Percentiles rank a stretch among this genome's conserved stretches.
phyloP scores from a whole-genome alignment of 495 filamentous ascomycete species.

The Hypoxylon intermedium region DNA sequence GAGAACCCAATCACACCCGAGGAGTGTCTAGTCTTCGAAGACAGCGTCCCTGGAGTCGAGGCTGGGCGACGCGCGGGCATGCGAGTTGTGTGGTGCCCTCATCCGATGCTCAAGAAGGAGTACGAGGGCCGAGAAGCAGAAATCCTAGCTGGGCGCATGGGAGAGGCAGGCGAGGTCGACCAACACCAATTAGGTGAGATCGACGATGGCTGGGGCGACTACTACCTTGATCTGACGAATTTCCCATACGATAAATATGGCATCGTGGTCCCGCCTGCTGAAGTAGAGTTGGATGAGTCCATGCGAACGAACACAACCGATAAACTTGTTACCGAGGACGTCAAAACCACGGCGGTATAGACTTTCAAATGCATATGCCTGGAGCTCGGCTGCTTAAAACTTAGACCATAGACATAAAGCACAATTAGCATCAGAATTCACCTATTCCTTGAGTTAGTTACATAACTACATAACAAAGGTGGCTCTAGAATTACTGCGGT shows the following conservation, averaged over 20 bases:
- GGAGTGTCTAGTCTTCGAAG: conserved; percentile 97
- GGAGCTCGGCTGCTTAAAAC: too few species aligned
- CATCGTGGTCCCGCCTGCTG: conserved; percentile 56
- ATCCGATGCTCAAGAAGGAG: conserved; percentile 76
- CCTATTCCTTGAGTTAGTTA: not conserved
- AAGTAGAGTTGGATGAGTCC: conserved; percentile 46
- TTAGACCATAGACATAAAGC: not conserved
- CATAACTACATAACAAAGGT: not conserved
- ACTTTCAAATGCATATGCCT: not conserved
- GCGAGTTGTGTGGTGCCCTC: conserved; percentile 93
- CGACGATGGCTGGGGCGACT: conserved; percentile 76
- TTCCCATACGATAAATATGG: conserved; percentile 80
- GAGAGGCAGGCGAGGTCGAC: conserved; percentile 63
- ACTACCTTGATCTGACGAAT: conserved; percentile 65
- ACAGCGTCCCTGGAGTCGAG: conserved; percentile 91
- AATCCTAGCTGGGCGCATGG: conserved; percentile 84
- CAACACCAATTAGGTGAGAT: conserved; percentile 62
- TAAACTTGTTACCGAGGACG: conserved; percentile 27
- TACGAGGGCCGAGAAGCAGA: conserved; percentile 77
- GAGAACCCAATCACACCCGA: conserved; percentile 75
- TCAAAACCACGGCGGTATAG: conserved; percentile 10
- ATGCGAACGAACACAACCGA: conserved; percentile 43
- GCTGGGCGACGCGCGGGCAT: conserved; percentile 90
- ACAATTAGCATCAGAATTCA: not conserved
- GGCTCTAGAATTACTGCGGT: not conserved